These are phyloP conservation scores for Reutealis trisperma DNA, from an alignment of 345 rosid genomes.

Conservation along the genomic window DNA sequence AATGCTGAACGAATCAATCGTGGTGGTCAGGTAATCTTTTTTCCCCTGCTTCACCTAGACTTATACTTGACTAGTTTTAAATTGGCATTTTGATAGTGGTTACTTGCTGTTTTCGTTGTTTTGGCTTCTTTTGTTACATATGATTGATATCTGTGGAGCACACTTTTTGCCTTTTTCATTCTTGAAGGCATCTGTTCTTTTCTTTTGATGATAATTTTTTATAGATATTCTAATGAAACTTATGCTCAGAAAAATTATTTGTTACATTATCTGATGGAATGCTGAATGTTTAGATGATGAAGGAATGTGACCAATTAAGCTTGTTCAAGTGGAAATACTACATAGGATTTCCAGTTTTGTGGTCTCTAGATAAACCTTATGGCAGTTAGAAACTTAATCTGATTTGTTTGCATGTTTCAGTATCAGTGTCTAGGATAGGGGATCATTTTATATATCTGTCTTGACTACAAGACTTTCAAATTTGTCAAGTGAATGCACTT, in stretches of 20 bases:
- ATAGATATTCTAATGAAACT: background rate
- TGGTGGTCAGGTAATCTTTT: constrained; percentile 67
- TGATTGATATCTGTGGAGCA: background rate
- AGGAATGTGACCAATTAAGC: too few relatives aligned
- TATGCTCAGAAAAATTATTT: background rate
- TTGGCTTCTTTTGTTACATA: background rate
- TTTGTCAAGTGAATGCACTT: background rate
- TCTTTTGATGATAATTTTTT: background rate
- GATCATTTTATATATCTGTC: too few relatives aligned
- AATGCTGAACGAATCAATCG: constrained; percentile 79
- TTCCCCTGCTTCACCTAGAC: background rate
- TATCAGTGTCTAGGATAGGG: too few relatives aligned
- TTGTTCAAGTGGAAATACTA: too few relatives aligned
- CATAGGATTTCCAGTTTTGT: too few relatives aligned
- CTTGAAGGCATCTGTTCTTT: background rate
- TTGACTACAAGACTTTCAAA: background rate
- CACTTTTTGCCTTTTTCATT: too few relatives aligned
- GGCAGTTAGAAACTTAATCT: too few relatives aligned
- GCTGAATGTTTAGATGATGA: too few relatives aligned
- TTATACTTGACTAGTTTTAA: background rate
- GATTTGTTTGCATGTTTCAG: too few relatives aligned
- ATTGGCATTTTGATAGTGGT: background rate
- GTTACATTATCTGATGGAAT: background rate
- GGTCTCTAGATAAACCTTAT: too few relatives aligned
- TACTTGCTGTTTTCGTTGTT: background rate